Evolutionary conservation across 129 eudicot species (phyloP), one percentile per base, ranked within the genome.

Genomic region (Heracleum sosnowskyi): DNA sequence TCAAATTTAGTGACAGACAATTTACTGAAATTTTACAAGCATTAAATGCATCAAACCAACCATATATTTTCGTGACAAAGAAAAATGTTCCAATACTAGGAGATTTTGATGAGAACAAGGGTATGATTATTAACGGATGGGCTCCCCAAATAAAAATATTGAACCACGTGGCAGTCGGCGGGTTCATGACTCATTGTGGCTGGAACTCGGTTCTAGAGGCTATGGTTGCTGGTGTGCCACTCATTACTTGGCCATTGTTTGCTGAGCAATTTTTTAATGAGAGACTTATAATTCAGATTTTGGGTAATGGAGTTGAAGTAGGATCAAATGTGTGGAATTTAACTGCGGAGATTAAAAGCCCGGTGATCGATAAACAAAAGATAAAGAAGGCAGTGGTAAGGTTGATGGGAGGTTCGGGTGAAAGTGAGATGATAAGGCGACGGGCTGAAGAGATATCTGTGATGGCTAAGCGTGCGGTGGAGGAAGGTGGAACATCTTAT

Each of bases 121-220:
- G 89, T 13, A 26, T 87, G n/a, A 63, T 87, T 20, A 37, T 74
- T 42, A 5, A 24, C 3, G 63, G 63, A 1, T 53, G 63, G 63
- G 63, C 63, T 1, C 63, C 63, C 0, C 63, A 53, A 2, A 53
- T 53, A 0, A 53, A 53, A 11, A 53, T 53, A 53, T 53, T 53
- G 63, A 53, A 53, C 63, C 90, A 89, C 68, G 45, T 55, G 22
- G 85, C 86, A 3, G 13, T 82, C 0, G 85, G 86, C 0, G 87
- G 87, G 41, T 86, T 89, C 75, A 42, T 89, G 83, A 89, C 76
- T 7, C 90, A 89, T 7, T 89, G 90, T 44, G 90, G 92, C 3
- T 86, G 93, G 93, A 82, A 85, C 79, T 89, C 91, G 2, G 44
- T 81, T 20, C 83, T 85, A 20, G 95, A 87, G 40, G 86, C 86